These are phyloP conservation scores for Fonsecaea multimorphosa DNA, from an alignment of 2,329 filamentous ascomycete species.

Conservation along the genomic window DNA sequence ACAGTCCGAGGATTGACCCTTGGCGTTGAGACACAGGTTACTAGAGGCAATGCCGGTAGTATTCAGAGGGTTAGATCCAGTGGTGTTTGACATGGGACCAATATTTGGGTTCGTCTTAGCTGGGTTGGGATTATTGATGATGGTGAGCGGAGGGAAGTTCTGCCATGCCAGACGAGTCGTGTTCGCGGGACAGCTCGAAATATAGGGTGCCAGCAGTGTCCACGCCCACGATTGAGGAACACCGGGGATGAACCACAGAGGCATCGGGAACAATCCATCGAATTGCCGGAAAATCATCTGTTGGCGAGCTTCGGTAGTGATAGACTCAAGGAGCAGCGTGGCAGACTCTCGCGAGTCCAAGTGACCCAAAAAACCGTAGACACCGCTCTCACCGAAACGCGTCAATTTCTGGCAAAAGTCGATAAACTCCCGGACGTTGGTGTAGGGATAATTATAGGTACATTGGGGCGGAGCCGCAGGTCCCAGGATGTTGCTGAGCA, in stretches of 20 bases:
- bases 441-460: conserved; percentile 74
- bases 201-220: conserved; percentile 60
- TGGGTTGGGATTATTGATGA: conserved; percentile 79
- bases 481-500: conserved; percentile 77
- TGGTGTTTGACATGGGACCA: conserved; percentile 22
- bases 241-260: conserved; percentile 79
- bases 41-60: conserved; percentile 48
- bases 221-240: conserved; percentile 85
- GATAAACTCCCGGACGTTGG: conserved; percentile 59
- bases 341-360: conserved; percentile 76
- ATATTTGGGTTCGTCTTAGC: conserved; percentile 53
- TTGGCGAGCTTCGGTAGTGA: conserved; percentile 70
- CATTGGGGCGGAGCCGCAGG: conserved; percentile 71
- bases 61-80: conserved; percentile 46
- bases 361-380: conserved; percentile 81
- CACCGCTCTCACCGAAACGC: conserved; percentile 72
- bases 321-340: conserved; percentile 61
- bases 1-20: conserved; percentile 63
- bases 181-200: conserved; percentile 66
- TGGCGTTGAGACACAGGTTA: conserved; percentile 65
- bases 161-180: conserved; percentile 81
- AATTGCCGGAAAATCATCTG: conserved; percentile 60
- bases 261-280: conserved; percentile 69
- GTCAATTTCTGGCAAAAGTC: conserved; percentile 78
- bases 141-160: conserved; percentile 75